Percentiles rank a stretch among this genome's conserved stretches.
Conservation (phyloP, 1,139 yeast genomes). For the Pichia sp. region DNA sequence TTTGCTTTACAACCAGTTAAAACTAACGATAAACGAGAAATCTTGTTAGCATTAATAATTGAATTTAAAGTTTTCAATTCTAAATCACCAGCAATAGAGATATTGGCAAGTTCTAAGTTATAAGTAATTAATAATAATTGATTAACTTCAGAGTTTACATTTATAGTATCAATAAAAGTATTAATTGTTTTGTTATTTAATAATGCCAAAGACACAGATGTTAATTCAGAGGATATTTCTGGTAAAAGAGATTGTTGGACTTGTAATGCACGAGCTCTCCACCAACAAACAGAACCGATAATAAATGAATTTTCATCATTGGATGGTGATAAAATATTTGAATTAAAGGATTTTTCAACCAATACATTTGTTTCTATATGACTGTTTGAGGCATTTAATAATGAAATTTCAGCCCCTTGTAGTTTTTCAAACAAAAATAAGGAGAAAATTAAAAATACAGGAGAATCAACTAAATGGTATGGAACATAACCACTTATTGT, state of each 20-base stretch:
- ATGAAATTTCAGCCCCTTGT: constrained; percentile 31
- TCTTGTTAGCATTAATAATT: constrained; percentile 45
- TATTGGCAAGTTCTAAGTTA: constrained; percentile 62
- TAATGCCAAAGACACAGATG: constrained; percentile 37
- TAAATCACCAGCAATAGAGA: constrained; percentile 52
- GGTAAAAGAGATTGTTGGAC: constrained; percentile 54
- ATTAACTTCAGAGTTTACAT: constrained; percentile 19
- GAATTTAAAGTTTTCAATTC: constrained; percentile 51
- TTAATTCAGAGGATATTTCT: constrained; percentile 47
- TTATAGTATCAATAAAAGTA: constrained; percentile 29
- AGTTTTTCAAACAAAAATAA: constrained; percentile 47
- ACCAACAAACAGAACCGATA: constrained; percentile 54
- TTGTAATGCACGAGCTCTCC: constrained; percentile 64
- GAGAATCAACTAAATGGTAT: constrained; percentile 52
- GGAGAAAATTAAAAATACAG: constrained; percentile 40
- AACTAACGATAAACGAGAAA: constrained; percentile 57
- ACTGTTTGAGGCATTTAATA: constrained; percentile 23
- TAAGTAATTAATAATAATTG: constrained; percentile 40
- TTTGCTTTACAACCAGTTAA: constrained; percentile 87
- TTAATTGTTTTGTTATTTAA: constrained; percentile 34
- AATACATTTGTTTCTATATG: constrained; percentile 22
- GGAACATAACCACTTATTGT: constrained; percentile 57
- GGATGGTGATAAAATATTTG: constrained; percentile 14
- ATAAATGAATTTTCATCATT: constrained; percentile 24
- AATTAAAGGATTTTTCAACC: constrained; percentile 20